Base-by-base conservation (phyloP, 495 filamentous ascomycete species). In the Entonaema liquescens region DNA sequence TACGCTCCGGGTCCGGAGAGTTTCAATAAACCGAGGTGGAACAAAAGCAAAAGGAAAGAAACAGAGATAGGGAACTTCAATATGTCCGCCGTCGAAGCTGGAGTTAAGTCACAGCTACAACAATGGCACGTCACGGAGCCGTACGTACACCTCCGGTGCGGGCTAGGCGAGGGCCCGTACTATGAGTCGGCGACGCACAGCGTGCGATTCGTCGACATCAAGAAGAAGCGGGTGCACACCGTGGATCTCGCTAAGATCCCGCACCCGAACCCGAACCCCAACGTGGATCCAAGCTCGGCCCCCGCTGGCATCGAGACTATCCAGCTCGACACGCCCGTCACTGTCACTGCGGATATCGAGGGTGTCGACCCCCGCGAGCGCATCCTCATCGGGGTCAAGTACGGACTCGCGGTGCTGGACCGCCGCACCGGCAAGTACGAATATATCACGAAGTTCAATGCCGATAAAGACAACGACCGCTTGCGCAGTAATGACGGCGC, bases 181-280 rank as follows among this genome's bases (percentile, higher is more conserved):
- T 92, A 91, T 79, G 92, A 95, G 74, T 76, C 83, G 28, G 79
- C 79, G 23, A 89, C 85, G 42, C 86, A 93, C 70, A 87, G 87
- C 65, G 87, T 97, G 40, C 92, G 94, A 68, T 97, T 95, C 79
- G 89, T 97, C 65, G 94, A 98, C 81, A 95, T 97, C 79, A 92
- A 89, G 79, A 87, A 92, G 67, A 84, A 91, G 76, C 88, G 89
- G 67, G 76, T 97, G 42, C 93, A 96, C 80, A 82, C 82, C 33
- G 83, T 97, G 63, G 86, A 93, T 74, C 81, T 95, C n/a, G 80
- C 76, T 35, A 79, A 86, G 52, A 7, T 35, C 8, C 11, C 35
- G 62, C 91, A 89, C 4, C 86, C 89, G 21, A 80, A 79, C 13
- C 90, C 91, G 42, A 23, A 92, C 74, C 81, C 95, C 25, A 79